Conservation (phyloP, 768 basidiomycete genomes). For the Wakefieldia striispora region DNA sequence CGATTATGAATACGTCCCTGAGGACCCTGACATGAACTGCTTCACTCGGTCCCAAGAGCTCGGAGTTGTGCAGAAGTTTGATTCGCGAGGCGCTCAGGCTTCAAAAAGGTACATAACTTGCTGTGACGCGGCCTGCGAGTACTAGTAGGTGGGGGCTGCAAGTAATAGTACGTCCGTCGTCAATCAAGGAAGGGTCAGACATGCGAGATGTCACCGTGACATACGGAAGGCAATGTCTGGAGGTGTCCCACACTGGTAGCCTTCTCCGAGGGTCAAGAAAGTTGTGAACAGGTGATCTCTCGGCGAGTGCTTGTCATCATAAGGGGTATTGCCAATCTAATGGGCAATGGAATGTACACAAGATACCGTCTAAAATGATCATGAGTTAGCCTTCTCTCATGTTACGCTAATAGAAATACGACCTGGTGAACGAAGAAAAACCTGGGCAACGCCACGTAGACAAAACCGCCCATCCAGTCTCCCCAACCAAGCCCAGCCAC, state of each 20-base stretch:
- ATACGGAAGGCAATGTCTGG: too few relatives aligned
- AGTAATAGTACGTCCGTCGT: too few relatives aligned
- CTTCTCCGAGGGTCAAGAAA: slow-evolving; percentile 89
- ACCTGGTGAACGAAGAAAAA: slow-evolving; percentile 88
- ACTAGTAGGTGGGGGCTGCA: too few relatives aligned
- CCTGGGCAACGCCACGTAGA: slow-evolving; percentile 80
- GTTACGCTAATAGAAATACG: slow-evolving; percentile 33
- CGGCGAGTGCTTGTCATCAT: slow-evolving; percentile 96
- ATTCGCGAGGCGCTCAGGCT: too few relatives aligned
- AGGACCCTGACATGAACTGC: too few relatives aligned
- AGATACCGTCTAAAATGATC: slow-evolving; percentile 76
- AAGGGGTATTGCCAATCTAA: slow-evolving; percentile 91
- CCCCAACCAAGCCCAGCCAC: slow-evolving; percentile 83
- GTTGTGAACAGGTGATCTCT: slow-evolving; percentile 89
- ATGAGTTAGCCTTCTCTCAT: not conserved
- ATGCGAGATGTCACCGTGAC: too few relatives aligned
- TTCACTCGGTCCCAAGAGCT: too few relatives aligned
- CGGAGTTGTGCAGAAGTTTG: too few relatives aligned
- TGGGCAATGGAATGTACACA: slow-evolving; percentile 97
- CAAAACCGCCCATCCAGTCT: slow-evolving; percentile 81
- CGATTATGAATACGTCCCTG: too few relatives aligned
- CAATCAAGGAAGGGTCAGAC: too few relatives aligned
- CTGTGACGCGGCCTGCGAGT: too few relatives aligned
- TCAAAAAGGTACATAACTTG: too few relatives aligned
- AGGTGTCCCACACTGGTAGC: slow-evolving; percentile 58